Evolutionary conservation across 1,284 basidiomycete genomes (phyloP), one percentile per base, ranked within the genome.

Genomic region (Ganoderma leucocontextum): DNA sequence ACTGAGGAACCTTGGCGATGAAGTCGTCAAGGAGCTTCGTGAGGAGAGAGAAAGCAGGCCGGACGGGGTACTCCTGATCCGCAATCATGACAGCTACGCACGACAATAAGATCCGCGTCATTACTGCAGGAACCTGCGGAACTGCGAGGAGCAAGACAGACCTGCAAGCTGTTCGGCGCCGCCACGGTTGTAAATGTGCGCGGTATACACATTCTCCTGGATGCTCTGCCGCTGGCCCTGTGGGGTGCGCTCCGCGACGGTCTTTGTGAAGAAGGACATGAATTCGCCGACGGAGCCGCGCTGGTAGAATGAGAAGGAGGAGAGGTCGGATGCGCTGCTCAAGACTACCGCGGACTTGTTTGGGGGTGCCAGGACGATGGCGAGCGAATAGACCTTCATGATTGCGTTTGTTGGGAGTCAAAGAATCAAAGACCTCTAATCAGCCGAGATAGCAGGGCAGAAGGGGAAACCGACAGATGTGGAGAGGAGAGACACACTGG

Each of bases 1-100:
- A 83, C 75, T 90, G 87, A 8, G 93, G 92, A 1, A 96, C 87
- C 82, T 94, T 91, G 67, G 91, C 84, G 8, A 90, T 87, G 78
- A 98, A 98, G 72, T 99, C 97, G 75, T 99, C 98, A 29, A 99
- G 87, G 29, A 98, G 80, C 84, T 99, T 99, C 73, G 95, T 92
- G 69, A 99, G 86, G 52, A 99, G 87, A 6, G 96, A 97, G 84
- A 98, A 99, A 2, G 97, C 97, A 10, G 97, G 95, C 65, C 98
- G 92, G 66, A 95, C 94, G 60, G 97, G 98, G 82, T 99, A 99
- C 78, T 99, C 97, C 63, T 94, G 88, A 82, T 99, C 97, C 49
- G 96, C 93, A 76, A 99, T 94, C 77, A 99, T 91, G 69, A 99
- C 95, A 62, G 90, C 97, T 92, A 80, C 60, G n/a, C 3, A 17